Evolutionary conservation across 805 yeast species (phyloP), one percentile per base, ranked within the genome.

Genomic region (Candida ipomoeae): DNA sequence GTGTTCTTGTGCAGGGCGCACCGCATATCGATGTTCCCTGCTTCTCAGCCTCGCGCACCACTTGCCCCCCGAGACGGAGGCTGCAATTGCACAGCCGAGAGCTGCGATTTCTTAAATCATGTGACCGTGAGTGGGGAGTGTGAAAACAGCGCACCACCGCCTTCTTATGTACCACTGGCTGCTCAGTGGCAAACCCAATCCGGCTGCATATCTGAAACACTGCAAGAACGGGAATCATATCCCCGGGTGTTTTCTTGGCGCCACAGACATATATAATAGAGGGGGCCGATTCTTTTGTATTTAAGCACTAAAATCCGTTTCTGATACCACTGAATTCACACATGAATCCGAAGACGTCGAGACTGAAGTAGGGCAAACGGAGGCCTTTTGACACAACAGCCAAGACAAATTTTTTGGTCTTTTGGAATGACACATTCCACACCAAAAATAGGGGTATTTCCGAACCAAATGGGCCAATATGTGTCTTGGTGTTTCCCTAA

Each of bases 141-240:
- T 6, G 3, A 8, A 6, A 10, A 5, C 39, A 36, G 23, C 39
- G 39, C 39, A 36, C 39, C 6, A 14, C 11, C 17, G 5, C 11
- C 41, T 39, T 23, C 32, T 23, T 39, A 21, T 38, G 26, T 20
- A 38, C 8, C 14, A 33, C 17, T 14, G 10, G 31, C 7, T 6
- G n/a, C 11, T 10, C 18, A 17, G 44, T 41, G 44, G 44, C 44
- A 41, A 41, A 41, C 44, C 44, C 15, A 18, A 41, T 32, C 8
- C 44, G 44, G 44, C 36, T 31, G 44, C 44, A 41, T 31, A 41
- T 41, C 36, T 41, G 36, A 41, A 41, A 41, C 44, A 41, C 17
- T 7, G 7, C 29, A n/a, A 7, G 13, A 26, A n/a, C 8, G 13
- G 14, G 15, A 23, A 8, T 21, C 2, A 18, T 11, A 4, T 34